These are phyloP conservation scores for Neoboletus magnificus DNA, from an alignment of 768 basidiomycete species.

Conservation along the genomic window DNA sequence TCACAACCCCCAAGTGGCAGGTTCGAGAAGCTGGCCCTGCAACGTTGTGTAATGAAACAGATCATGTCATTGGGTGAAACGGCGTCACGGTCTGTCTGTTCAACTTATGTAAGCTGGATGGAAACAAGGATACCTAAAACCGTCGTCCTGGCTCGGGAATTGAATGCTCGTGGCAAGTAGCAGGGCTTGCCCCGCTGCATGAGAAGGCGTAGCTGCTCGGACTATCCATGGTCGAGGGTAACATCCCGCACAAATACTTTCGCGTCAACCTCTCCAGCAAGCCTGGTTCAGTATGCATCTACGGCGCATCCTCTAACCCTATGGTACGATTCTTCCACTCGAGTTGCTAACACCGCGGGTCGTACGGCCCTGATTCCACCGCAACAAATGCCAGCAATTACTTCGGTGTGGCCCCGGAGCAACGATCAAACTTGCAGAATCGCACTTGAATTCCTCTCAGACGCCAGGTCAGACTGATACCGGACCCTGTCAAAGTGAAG, in stretches of 20 bases:
- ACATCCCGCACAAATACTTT: conserved; percentile 43
- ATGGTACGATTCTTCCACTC: no score
- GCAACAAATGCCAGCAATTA: not conserved
- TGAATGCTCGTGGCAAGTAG: no score
- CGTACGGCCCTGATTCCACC: not conserved
- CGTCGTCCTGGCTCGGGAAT: not conserved
- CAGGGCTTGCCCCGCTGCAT: not conserved
- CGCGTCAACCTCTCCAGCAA: conserved; percentile 33
- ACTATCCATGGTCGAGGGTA: conserved; percentile 30
- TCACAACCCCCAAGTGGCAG: no score
- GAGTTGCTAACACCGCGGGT: not conserved
- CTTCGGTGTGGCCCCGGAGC: no score
- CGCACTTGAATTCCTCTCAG: not conserved
- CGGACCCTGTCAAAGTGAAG: not conserved
- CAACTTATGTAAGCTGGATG: not conserved
- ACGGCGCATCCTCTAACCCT: no score
- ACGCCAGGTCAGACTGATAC: not conserved
- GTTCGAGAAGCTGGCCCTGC: not conserved
- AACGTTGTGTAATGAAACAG: not conserved
- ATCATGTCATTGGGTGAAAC: no score
- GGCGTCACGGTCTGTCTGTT: no score
- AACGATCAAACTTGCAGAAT: no score
- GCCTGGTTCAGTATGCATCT: no score
- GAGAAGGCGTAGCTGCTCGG: not conserved
- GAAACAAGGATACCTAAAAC: not conserved